A percentile compares a stretch with the other conserved stretches of the same genome.
Evolutionary conservation across 2,329 filamentous ascomycete species (phyloP).

Genomic region (Fusarium poae): DNA sequence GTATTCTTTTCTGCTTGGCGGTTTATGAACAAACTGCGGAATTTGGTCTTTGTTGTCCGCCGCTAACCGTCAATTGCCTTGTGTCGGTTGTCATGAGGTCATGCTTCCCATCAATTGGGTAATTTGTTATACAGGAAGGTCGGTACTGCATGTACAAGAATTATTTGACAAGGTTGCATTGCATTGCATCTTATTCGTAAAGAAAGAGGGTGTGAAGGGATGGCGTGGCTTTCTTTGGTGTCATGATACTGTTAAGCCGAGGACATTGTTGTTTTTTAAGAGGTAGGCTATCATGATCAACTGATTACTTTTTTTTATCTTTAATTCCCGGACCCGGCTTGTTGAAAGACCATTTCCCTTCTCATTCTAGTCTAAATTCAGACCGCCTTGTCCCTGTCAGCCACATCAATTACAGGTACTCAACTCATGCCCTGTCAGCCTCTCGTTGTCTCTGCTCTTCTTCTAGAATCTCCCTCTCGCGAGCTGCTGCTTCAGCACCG

Average conservation of each 20-base stretch:
- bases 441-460: conserved; percentile 67
- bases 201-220: neutral
- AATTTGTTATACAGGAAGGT: neutral
- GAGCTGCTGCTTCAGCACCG: conserved; percentile 76
- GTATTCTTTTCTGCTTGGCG: conserved; percentile 20
- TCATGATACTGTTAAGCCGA: conserved; percentile 24
- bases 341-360: conserved; percentile 44
- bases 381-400: conserved; percentile 24
- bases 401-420: conserved; percentile 24
- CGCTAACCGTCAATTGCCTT: conserved; percentile 49
- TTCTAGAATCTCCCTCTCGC: conserved; percentile 72
- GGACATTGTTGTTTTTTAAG: conserved; percentile 3
- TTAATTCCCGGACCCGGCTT: conserved; percentile 28
- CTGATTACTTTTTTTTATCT: conserved; percentile 34
- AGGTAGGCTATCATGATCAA: conserved; percentile 34
- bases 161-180: conserved; percentile 32
- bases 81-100: conserved; percentile 29
- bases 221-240: conserved; percentile 8
- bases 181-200: conserved; percentile 19
- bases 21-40: no score
- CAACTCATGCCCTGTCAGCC: conserved; percentile 51
- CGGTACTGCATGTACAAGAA: neutral
- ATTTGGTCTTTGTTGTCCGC: conserved; percentile 28
- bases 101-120: conserved; percentile 4
- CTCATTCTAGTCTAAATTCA: conserved; percentile 6